These are phyloP conservation scores for Clavispora asparagi DNA, from an alignment of 805 yeast species.

Conservation along the genomic window DNA sequence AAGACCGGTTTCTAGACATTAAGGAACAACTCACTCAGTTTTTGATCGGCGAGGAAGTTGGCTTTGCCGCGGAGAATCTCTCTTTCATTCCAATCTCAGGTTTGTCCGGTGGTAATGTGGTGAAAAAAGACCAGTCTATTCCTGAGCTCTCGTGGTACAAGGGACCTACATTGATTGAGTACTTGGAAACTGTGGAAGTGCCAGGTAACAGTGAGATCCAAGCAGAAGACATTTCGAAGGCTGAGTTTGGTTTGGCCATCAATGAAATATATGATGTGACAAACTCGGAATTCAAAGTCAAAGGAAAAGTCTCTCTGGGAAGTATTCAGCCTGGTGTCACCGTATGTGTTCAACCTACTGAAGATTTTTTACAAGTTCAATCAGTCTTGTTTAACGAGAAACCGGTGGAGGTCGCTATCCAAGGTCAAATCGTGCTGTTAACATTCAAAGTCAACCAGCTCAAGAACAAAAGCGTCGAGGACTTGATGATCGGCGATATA, in stretches of 20 bases:
- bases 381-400: constrained; percentile 25
- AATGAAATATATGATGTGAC: constrained; percentile 54
- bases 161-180: constrained; percentile 39
- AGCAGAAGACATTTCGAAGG: constrained; percentile 9
- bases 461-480: constrained; percentile 47
- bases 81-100: constrained; percentile 68
- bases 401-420: constrained; percentile 47
- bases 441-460: constrained; percentile 43
- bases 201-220: background rate
- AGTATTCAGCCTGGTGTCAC: constrained; percentile 67
- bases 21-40: constrained; percentile 44
- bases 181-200: constrained; percentile 29
- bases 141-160: constrained; percentile 43
- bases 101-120: constrained; percentile 60
- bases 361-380: constrained; percentile 40
- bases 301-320: constrained; percentile 69
- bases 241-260: constrained; percentile 53
- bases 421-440: constrained; percentile 57
- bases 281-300: constrained; percentile 45
- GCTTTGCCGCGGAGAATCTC: constrained; percentile 39
- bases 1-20: constrained; percentile 49
- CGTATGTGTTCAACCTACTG: constrained; percentile 50
- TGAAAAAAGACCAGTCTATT: constrained; percentile 27
- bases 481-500: constrained; percentile 59
- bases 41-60: constrained; percentile 45